These are phyloP conservation scores for Typha latifolia DNA, from an alignment of 176 grass and related monocot genomes.

Conservation along the genomic window DNA sequence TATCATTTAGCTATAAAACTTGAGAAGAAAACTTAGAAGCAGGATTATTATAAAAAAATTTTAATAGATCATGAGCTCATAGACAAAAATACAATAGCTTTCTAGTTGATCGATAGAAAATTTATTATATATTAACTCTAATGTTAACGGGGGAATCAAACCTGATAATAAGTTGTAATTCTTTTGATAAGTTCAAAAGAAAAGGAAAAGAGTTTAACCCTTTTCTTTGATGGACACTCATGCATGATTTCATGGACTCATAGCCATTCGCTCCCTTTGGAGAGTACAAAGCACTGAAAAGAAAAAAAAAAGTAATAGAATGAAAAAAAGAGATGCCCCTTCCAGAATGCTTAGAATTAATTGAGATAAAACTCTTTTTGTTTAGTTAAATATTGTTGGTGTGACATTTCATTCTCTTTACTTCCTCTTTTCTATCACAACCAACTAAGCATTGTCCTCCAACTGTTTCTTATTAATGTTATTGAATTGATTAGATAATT, in stretches of 20 bases:
- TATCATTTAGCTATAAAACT: no score
- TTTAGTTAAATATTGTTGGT: neutral
- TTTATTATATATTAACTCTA: no score
- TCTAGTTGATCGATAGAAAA: no score
- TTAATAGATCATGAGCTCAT: no score
- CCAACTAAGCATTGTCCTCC: no score
- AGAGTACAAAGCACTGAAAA: neutral
- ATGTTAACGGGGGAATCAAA: neutral
- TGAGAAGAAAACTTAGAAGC: no score
- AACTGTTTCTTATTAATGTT: no score
- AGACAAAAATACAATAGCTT: no score
- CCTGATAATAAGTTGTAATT: neutral
- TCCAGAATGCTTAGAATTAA: constrained; percentile 1
- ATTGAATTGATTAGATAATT: neutral
- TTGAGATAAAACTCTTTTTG: neutral
- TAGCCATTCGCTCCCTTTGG: neutral
- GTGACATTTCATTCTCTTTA: no score
- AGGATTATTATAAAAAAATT: no score
- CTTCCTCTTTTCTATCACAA: no score
- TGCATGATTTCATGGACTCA: neutral
- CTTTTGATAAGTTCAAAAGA: neutral
- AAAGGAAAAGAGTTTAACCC: neutral
- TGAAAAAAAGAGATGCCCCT: neutral
- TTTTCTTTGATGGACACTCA: neutral
- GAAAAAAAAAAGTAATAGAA: neutral